These are phyloP conservation scores for Entomortierella lignicola DNA, from an alignment of 192 early-diverging fungal species.

Conservation along the genomic window DNA sequence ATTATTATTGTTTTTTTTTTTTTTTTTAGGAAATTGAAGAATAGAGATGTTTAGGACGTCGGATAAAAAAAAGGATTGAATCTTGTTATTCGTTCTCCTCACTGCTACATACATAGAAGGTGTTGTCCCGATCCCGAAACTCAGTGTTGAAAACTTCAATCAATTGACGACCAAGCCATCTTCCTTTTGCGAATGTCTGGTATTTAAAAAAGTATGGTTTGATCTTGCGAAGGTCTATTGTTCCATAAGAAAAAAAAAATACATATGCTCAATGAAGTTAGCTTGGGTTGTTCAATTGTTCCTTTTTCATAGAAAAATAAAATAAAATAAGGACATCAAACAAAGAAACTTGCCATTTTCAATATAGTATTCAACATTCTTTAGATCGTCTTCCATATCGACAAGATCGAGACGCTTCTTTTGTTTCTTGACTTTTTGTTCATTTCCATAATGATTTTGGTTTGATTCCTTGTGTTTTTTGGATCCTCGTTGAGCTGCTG, in stretches of 20 bases:
- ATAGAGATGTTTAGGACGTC: too few relatives aligned
- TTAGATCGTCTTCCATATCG: slow-evolving; percentile 54
- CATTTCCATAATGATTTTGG: slow-evolving; percentile 35
- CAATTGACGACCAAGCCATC: slow-evolving; percentile 85
- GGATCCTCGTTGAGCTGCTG: slow-evolving; percentile 13
- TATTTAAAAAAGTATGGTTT: slow-evolving; percentile 88
- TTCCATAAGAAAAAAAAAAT: not conserved
- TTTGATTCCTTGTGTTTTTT: slow-evolving; percentile 46
- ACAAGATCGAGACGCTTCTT: slow-evolving; percentile 50
- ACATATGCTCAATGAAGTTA: too few relatives aligned
- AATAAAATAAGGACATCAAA: too few relatives aligned
- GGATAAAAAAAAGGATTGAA: not conserved
- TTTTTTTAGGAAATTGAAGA: too few relatives aligned
- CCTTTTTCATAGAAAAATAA: too few relatives aligned
- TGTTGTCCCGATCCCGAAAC: slow-evolving; percentile 83
- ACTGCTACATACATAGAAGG: slow-evolving; percentile 79
- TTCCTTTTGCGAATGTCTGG: slow-evolving; percentile 86
- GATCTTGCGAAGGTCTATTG: slow-evolving; percentile 79
- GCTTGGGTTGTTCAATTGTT: too few relatives aligned
- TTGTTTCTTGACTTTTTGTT: slow-evolving; percentile 36
- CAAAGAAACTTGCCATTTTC: slow-evolving; percentile 62
- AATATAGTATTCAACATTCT: slow-evolving; percentile 65
- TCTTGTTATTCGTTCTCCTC: not conserved
- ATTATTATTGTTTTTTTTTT: too few relatives aligned
- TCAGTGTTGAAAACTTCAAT: slow-evolving; percentile 87